These are phyloP conservation scores for Haplographium delicatum DNA, from an alignment of 495 filamentous ascomycete species.

Conservation along the genomic window DNA sequence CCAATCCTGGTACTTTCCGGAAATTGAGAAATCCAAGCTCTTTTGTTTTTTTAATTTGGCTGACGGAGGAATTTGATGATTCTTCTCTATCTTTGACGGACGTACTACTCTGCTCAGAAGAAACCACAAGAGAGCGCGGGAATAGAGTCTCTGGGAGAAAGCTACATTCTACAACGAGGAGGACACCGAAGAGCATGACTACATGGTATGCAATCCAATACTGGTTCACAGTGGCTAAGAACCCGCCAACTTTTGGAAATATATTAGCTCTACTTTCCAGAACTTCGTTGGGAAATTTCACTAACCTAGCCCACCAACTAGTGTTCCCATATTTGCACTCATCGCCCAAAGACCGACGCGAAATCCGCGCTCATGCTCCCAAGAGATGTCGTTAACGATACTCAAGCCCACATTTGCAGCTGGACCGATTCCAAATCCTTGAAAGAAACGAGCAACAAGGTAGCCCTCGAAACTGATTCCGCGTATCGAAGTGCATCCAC, in stretches of 20 bases:
- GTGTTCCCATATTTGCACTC: constrained; percentile 51
- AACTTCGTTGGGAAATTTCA: constrained; percentile 18
- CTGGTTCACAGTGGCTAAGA: constrained; percentile 44
- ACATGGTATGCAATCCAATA: constrained; percentile 57
- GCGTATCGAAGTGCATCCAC: constrained; percentile 18
- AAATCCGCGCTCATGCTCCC: constrained; percentile 54
- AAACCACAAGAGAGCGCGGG: constrained; percentile 48
- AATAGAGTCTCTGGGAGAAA: constrained; percentile 60
- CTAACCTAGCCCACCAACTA: constrained; percentile 47
- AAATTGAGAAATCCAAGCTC: constrained; percentile 30
- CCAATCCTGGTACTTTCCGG: constrained; percentile 46
- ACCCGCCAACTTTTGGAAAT: constrained; percentile 46
- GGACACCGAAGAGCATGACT: constrained; percentile 48
- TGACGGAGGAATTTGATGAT: background rate
- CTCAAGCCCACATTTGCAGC: constrained; percentile 56
- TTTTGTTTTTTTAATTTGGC: constrained; percentile 14
- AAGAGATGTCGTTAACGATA: constrained; percentile 54
- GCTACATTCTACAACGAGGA: constrained; percentile 45
- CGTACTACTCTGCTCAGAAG: constrained; percentile 23
- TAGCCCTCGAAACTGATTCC: constrained; percentile 42
- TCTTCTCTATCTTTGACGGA: background rate
- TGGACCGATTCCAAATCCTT: constrained; percentile 56
- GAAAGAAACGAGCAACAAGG: constrained; percentile 57
- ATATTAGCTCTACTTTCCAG: background rate
- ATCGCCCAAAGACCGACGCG: constrained; percentile 61